phyloP scores from a whole-genome alignment of 352 stramenopile species.

The Globisporangium emineosum region DNA sequence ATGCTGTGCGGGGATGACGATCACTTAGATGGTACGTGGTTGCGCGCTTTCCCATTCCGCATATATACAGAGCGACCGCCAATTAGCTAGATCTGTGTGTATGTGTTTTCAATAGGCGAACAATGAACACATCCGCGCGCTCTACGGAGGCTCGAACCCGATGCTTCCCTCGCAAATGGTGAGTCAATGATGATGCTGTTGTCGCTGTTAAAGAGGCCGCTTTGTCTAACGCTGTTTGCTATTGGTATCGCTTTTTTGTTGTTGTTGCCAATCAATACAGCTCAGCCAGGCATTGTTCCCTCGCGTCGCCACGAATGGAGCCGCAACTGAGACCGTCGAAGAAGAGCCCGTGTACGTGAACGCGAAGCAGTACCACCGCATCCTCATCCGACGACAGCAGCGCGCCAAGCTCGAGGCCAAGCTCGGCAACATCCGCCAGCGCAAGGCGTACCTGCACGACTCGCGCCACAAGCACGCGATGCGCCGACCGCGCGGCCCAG shows the following conservation, averaged over 20 bases:
- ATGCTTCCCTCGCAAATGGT: constrained; percentile 85
- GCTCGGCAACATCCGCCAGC: constrained; percentile 70
- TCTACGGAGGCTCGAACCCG: constrained; percentile 79
- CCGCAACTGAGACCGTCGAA: constrained; percentile 53
- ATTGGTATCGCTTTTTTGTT: neutral
- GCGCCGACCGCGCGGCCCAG: constrained; percentile 75
- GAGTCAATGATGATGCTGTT: constrained; percentile 16
- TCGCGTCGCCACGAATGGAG: constrained; percentile 37
- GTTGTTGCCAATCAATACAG: constrained; percentile 16
- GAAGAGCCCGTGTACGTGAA: constrained; percentile 90
- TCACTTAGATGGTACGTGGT: constrained; percentile 9
- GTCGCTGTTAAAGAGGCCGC: neutral
- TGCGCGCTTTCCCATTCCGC: neutral
- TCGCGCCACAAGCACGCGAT: constrained; percentile 88
- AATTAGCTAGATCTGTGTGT: neutral
- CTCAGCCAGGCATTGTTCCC: constrained; percentile 58
- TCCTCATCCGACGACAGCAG: constrained; percentile 86
- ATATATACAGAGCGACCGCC: neutral
- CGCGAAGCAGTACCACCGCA: constrained; percentile 89
- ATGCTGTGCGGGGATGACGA: neutral
- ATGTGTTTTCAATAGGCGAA: constrained; percentile 48
- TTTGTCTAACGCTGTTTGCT: constrained; percentile 3
- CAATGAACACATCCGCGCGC: constrained; percentile 77
- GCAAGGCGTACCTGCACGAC: constrained; percentile 84
- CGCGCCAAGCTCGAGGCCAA: constrained; percentile 86